Evolutionary conservation across 2,329 filamentous ascomycete species (phyloP).

Genomic region (Clonostachys rosea): DNA sequence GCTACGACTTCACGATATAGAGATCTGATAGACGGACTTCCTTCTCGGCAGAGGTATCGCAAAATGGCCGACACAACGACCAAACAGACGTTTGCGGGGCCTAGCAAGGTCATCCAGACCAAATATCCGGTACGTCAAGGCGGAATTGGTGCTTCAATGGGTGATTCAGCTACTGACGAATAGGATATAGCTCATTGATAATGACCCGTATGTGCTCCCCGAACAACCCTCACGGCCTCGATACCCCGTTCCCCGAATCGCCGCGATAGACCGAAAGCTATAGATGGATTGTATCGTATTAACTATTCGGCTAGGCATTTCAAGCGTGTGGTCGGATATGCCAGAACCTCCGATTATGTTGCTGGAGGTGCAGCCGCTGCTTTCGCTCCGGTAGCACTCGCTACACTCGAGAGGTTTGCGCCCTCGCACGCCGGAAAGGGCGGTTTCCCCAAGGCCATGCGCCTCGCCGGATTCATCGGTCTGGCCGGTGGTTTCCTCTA

Average conservation of each 20-base stretch:
- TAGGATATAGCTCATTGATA: conserved; percentile 83
- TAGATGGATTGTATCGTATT: conserved; percentile 5
- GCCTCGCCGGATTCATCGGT: conserved; percentile 70
- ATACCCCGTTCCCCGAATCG: conserved; percentile 1
- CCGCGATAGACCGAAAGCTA: too few species aligned
- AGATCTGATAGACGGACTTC: too few species aligned
- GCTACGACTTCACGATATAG: too few species aligned
- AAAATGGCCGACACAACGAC: conserved; percentile 32
- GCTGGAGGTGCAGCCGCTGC: conserved; percentile 64
- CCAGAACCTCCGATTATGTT: conserved; percentile 77
- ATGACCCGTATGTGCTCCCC: conserved; percentile 72
- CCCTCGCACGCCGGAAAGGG: conserved; percentile 82
- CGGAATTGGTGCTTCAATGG: conserved; percentile 7
- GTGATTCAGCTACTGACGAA: conserved; percentile 10
- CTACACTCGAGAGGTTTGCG: conserved; percentile 76
- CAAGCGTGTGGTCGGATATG: conserved; percentile 83
- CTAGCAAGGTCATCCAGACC: conserved; percentile 72
- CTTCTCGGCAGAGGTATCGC: conserved; percentile 3
- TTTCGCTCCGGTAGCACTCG: conserved; percentile 70
- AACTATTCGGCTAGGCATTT: conserved; percentile 63
- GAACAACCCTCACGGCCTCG: background rate
- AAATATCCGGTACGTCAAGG: conserved; percentile 74
- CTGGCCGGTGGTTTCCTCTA: conserved; percentile 75
- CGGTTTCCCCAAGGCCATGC: conserved; percentile 79
- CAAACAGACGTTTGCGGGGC: conserved; percentile 30